Percentiles rank a stretch among this genome's conserved stretches.
Conservation (phyloP, 2,329 filamentous ascomycete genomes). For the Paracoccidioides lutzii region DNA sequence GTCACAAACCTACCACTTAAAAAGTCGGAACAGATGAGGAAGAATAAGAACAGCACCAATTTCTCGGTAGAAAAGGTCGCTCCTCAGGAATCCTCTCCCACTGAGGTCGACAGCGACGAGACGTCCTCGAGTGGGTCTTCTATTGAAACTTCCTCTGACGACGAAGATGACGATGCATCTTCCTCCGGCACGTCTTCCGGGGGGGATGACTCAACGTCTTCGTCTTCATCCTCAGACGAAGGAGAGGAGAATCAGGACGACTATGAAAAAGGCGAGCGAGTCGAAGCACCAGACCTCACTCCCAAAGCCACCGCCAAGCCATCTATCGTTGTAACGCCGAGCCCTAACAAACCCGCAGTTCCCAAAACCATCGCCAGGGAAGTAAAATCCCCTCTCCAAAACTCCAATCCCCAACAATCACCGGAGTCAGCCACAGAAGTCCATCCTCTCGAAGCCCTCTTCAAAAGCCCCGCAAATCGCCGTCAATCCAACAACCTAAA, state of each 20-base stretch:
- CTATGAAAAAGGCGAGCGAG: not conserved
- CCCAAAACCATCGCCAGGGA: conserved; percentile 37
- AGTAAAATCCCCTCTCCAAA: conserved; percentile 19
- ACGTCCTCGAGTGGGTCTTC: conserved; percentile 16
- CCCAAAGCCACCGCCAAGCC: not conserved
- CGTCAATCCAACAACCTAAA: conserved; percentile 16
- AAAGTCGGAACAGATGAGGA: conserved; percentile 5
- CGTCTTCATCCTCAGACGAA: conserved; percentile 12
- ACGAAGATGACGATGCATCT: conserved; percentile 4
- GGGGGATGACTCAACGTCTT: not conserved
- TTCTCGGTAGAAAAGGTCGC: conserved; percentile 7
- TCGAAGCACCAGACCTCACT: conserved; percentile 2
- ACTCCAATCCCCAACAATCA: conserved; percentile 3
- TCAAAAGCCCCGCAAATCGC: conserved; percentile 55
- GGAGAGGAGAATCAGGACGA: conserved; percentile 13
- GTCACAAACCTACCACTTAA: conserved; percentile 15
- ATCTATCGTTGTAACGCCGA: conserved; percentile 28
- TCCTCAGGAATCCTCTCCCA: conserved; percentile 16
- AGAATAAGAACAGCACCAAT: conserved; percentile 8
- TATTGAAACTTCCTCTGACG: conserved; percentile 18
- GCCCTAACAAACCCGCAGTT: conserved; percentile 12
- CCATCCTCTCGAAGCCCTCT: conserved; percentile 83
- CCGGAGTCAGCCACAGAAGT: conserved; percentile 40
- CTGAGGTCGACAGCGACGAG: conserved; percentile 19
- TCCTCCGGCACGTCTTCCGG: not conserved